Percentiles rank a stretch among this genome's conserved stretches.
Evolutionary conservation across 306 rosid genomes (phyloP).

Genomic region (Citrullus mucosospermus): DNA sequence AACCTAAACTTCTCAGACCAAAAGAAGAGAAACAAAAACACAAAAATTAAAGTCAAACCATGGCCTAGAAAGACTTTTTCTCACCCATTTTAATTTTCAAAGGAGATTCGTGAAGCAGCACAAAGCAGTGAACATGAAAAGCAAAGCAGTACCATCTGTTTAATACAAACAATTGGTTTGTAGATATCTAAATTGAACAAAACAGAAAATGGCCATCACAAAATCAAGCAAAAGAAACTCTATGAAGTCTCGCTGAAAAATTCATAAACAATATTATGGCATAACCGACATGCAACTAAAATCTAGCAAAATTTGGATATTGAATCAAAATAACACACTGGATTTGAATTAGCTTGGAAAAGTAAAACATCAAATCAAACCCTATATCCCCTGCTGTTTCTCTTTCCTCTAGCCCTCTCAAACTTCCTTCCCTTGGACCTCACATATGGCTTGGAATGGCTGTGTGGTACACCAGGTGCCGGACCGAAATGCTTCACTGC

Average conservation of each 20-base stretch:
- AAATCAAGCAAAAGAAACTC: background rate
- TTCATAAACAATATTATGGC: background rate
- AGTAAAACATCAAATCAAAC: conserved; percentile 17
- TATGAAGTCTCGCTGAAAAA: background rate
- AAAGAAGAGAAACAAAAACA: too few species aligned
- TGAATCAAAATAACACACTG: background rate
- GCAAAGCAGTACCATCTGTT: too few species aligned
- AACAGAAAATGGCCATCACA: background rate
- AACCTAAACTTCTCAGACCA: too few species aligned
- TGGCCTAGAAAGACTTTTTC: too few species aligned
- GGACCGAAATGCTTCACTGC: conserved; percentile 84
- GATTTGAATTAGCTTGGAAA: conserved; percentile 12
- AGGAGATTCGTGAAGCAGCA: too few species aligned
- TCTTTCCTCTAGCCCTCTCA: conserved; percentile 68
- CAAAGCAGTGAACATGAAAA: too few species aligned
- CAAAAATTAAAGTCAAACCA: too few species aligned
- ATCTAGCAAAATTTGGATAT: conserved; percentile 15
- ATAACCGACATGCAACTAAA: background rate
- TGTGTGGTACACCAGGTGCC: conserved; percentile 87
- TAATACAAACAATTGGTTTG: background rate
- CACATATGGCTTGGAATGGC: conserved; percentile 69
- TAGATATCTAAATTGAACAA: background rate
- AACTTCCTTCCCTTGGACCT: conserved; percentile 66
- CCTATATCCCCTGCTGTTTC: conserved; percentile 64
- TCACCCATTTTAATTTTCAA: too few species aligned